Conservation (phyloP, 768 basidiomycete species). For the Suillus alpinus region DNA sequence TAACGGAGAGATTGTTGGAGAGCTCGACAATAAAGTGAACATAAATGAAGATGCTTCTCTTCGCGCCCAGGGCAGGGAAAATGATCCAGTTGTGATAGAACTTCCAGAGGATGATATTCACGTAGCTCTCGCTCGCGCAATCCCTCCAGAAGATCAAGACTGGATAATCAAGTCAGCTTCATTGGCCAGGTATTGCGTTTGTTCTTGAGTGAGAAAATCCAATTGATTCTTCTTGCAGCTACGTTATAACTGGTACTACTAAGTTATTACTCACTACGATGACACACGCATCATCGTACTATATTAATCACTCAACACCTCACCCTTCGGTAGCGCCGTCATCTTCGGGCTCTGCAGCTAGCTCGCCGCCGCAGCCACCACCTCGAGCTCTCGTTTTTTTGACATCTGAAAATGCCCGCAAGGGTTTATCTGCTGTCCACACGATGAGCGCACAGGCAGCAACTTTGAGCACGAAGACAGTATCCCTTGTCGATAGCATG, state of each 20-base stretch:
- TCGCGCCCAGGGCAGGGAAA: conserved; percentile 45
- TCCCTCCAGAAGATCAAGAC: conserved; percentile 67
- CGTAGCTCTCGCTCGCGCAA: conserved; percentile 55
- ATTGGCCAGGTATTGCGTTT: conserved; percentile 36
- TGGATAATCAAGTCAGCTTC: conserved; percentile 47
- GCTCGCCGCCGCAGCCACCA: conserved; percentile 4
- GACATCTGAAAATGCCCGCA: conserved; percentile 56
- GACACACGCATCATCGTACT: conserved; percentile 57
- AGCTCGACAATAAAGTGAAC: conserved; percentile 55
- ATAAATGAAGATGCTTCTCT: conserved; percentile 62
- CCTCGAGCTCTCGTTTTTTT: conserved; percentile 54
- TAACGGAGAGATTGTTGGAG: conserved; percentile 68
- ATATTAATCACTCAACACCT: conserved; percentile 57
- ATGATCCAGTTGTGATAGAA: conserved; percentile 71
- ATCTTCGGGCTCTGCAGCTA: conserved; percentile 22
- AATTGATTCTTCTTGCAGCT: conserved; percentile 35
- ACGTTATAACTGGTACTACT: conserved; percentile 66
- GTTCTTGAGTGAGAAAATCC: conserved; percentile 30
- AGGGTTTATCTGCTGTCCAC: conserved; percentile 59
- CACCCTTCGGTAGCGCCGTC: conserved; percentile 33
- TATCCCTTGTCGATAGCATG: conserved; percentile 57
- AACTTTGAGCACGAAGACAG: conserved; percentile 60
- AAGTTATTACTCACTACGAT: conserved; percentile 62
- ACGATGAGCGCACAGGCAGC: conserved; percentile 64
- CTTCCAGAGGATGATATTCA: conserved; percentile 50